These are phyloP conservation scores for Rhododendron vialii DNA, from an alignment of 148 eudicot genomes.

Conservation along the genomic window DNA sequence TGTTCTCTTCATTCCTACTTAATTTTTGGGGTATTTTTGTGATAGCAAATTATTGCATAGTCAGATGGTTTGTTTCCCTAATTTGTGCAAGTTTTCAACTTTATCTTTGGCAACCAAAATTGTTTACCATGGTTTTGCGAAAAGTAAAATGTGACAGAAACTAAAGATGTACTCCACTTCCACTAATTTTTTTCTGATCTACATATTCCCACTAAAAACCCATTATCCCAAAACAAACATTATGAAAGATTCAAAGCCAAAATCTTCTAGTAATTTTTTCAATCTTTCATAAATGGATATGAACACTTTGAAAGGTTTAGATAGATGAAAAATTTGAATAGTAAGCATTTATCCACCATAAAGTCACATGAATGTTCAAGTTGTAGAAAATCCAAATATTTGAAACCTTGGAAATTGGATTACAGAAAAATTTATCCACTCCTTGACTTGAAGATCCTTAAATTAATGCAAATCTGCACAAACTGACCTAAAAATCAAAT, in stretches of 20 bases:
- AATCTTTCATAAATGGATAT: neutral
- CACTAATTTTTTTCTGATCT: neutral
- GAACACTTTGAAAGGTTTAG: neutral
- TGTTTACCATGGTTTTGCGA: neutral
- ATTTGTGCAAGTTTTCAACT: neutral
- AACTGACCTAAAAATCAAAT: too few species aligned
- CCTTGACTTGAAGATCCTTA: too few species aligned
- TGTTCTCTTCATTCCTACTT: neutral
- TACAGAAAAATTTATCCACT: too few species aligned
- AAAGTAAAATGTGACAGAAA: too few species aligned
- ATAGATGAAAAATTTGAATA: too few species aligned
- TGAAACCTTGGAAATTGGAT: too few species aligned
- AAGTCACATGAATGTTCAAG: too few species aligned
- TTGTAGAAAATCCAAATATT: too few species aligned
- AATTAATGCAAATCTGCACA: too few species aligned
- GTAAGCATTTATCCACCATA: too few species aligned
- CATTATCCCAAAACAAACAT: neutral
- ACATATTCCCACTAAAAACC: neutral
- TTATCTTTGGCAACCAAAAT: neutral
- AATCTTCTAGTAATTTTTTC: too few species aligned
- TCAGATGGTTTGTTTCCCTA: neutral
- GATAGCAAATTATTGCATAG: neutral
- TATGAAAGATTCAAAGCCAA: too few species aligned
- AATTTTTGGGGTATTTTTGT: neutral
- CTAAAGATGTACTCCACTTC: neutral